A percentile compares a stretch with the other conserved stretches of the same genome.
Evolutionary conservation across 2,329 filamentous ascomycete species (phyloP).

Genomic region (Alternaria postmessia): DNA sequence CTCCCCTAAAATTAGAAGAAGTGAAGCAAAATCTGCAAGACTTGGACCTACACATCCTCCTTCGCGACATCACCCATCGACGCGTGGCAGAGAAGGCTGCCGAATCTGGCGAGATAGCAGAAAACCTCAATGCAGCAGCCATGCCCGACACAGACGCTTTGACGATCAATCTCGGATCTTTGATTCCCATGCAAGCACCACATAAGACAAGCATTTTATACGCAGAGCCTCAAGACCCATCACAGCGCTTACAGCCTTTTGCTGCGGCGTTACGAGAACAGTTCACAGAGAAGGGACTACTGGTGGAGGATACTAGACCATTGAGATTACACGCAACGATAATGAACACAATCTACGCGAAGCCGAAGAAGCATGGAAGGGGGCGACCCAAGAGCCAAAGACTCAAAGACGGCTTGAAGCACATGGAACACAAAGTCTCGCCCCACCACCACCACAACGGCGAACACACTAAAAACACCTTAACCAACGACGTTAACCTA

Average conservation of each 20-base stretch:
- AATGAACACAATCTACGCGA: constrained; percentile 83
- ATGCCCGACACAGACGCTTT: constrained; percentile 37
- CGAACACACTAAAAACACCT: background rate
- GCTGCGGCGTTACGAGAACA: constrained; percentile 62
- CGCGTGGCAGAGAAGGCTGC: constrained; percentile 22
- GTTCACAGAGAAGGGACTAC: constrained; percentile 66
- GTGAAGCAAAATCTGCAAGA: constrained; percentile 54
- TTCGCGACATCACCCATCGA: constrained; percentile 29
- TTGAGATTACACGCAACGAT: constrained; percentile 85
- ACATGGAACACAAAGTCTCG: constrained; percentile 3
- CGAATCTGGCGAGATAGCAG: constrained; percentile 36
- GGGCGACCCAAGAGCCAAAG: constrained; percentile 20
- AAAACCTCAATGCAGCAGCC: constrained; percentile 39
- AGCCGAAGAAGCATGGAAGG: constrained; percentile 49
- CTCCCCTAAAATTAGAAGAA: constrained; percentile 57
- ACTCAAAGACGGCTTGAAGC: constrained; percentile 4
- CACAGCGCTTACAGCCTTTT: constrained; percentile 63
- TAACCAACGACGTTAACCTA: background rate
- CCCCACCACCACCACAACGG: background rate
- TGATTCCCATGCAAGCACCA: constrained; percentile 69
- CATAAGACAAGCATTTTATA: constrained; percentile 71
- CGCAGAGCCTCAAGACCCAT: constrained; percentile 64
- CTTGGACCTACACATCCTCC: constrained; percentile 53
- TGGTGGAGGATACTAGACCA: constrained; percentile 67
- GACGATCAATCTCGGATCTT: constrained; percentile 55